Conservation (phyloP, 2,329 filamentous ascomycete genomes). For the Reticulascus tulasneorum region DNA sequence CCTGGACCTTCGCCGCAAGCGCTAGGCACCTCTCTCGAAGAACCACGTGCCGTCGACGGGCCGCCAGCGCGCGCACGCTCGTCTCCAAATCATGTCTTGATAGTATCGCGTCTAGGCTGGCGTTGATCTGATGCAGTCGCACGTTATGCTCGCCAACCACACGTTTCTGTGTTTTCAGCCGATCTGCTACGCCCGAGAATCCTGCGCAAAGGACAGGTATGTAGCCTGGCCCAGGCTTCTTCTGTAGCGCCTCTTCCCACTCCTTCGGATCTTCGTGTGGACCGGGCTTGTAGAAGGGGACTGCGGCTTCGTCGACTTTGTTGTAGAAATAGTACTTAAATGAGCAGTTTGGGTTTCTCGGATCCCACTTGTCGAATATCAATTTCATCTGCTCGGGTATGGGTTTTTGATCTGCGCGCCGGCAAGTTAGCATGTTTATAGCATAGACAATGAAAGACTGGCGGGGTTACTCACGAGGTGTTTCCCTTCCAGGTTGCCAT, state of each 20-base stretch:
- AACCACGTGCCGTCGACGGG: conserved; percentile 67
- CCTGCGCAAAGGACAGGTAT: conserved; percentile 75
- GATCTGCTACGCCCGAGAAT: conserved; percentile 66
- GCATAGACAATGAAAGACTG: neutral
- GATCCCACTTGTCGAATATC: conserved; percentile 71
- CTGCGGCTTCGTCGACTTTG: conserved; percentile 68
- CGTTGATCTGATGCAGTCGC: conserved; percentile 76
- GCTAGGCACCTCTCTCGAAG: conserved; percentile 70
- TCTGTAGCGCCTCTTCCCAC: conserved; percentile 80
- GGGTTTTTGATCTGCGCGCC: conserved; percentile 54
- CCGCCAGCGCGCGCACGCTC: conserved; percentile 68
- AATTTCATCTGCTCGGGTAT: conserved; percentile 70
- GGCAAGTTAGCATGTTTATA: conserved; percentile 4
- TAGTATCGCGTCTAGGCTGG: conserved; percentile 66
- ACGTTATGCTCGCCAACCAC: conserved; percentile 67
- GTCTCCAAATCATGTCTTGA: conserved; percentile 73
- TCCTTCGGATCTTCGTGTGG: conserved; percentile 69
- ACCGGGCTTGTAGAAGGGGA: conserved; percentile 72
- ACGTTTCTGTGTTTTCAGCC: conserved; percentile 67
- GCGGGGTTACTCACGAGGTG: conserved; percentile 36
- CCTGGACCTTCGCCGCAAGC: conserved; percentile 75
- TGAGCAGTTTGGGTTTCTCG: conserved; percentile 61
- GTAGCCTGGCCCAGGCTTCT: conserved; percentile 71
- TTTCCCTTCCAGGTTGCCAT: conserved; percentile 50
- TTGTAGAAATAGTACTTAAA: conserved; percentile 90